phyloP scores from a whole-genome alignment of 2,329 filamentous ascomycete species.

The Aspergillus sp. region DNA sequence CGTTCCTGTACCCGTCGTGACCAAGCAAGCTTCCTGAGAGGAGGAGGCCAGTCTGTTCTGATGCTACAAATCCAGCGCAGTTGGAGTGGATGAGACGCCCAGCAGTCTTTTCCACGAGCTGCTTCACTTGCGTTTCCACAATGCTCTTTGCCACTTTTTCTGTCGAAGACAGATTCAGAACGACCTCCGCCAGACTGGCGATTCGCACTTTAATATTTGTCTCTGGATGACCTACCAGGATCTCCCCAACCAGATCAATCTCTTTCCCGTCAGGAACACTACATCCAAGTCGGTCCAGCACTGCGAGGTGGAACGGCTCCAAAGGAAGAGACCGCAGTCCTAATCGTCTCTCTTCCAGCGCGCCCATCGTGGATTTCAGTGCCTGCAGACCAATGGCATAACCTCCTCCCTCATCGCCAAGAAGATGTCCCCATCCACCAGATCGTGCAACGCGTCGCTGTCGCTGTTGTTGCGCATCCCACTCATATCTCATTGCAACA shows the following conservation, averaged over 20 bases:
- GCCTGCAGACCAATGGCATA: constrained; percentile 41
- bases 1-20: constrained; percentile 12
- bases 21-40: constrained; percentile 22
- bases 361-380: constrained; percentile 30
- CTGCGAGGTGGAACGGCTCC: constrained; percentile 9
- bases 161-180: constrained; percentile 5
- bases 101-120: constrained; percentile 12
- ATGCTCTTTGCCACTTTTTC: constrained; percentile 12
- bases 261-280: background rate
- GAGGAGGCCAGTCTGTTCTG: constrained; percentile 12
- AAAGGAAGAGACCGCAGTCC: constrained; percentile 4
- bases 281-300: constrained; percentile 15
- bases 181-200: constrained; percentile 14
- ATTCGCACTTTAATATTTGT: constrained; percentile 16
- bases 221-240: constrained; percentile 11
- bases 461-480: background rate
- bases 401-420: constrained; percentile 46
- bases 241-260: constrained; percentile 16
- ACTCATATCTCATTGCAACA: constrained; percentile 40
- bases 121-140: constrained; percentile 7
- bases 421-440: constrained; percentile 45
- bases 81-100: constrained; percentile 12
- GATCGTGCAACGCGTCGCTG: constrained; percentile 28
- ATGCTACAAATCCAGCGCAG: constrained; percentile 8
- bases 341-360: constrained; percentile 25